Percentiles rank a stretch among this genome's conserved stretches.
phyloP scores from a whole-genome alignment of 495 filamentous ascomycete species.

The Acidiella bohemica region DNA sequence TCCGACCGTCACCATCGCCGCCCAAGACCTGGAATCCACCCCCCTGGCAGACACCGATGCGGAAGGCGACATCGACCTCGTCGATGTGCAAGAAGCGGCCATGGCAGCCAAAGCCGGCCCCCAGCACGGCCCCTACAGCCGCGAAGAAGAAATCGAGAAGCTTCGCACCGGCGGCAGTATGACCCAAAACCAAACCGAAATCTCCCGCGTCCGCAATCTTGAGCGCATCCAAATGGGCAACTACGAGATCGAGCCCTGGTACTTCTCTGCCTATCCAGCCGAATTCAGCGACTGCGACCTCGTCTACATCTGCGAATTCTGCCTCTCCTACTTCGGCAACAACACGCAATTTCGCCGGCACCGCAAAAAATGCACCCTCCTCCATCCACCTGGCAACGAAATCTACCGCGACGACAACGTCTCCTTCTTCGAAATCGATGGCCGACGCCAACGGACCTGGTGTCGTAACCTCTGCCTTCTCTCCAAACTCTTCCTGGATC shows the following conservation, averaged over 20 bases:
- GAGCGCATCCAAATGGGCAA: slow-evolving; percentile 85
- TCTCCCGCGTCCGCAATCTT: slow-evolving; percentile 90
- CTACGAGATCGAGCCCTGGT: slow-evolving; percentile 91
- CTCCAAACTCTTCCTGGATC: slow-evolving; percentile 91
- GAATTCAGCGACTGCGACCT: slow-evolving; percentile 72
- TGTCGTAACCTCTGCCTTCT: slow-evolving; percentile 91
- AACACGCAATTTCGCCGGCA: slow-evolving; percentile 69
- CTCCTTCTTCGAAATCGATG: slow-evolving; percentile 96
- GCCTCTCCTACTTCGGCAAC: slow-evolving; percentile 76
- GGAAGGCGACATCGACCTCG: slow-evolving; percentile 45
- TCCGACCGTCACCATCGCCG: slow-evolving; percentile 38
- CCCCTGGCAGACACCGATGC: slow-evolving; percentile 41
- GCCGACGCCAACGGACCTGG: slow-evolving; percentile 87
- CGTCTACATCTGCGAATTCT: slow-evolving; percentile 96
- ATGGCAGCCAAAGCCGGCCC: slow-evolving; percentile 39
- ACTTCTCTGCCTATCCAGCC: slow-evolving; percentile 93
- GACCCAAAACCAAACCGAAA: slow-evolving; percentile 96
- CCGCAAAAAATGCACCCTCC: slow-evolving; percentile 75
- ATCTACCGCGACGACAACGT: slow-evolving; percentile 92
- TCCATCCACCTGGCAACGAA: slow-evolving; percentile 92
- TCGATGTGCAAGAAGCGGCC: slow-evolving; percentile 50
- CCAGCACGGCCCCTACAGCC: slow-evolving; percentile 45
- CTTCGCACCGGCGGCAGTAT: slow-evolving; percentile 87
- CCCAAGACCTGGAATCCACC: slow-evolving; percentile 35
- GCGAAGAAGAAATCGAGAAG: slow-evolving; percentile 91